Evolutionary conservation across 208 protist species (phyloP), one percentile per base, ranked within the genome.

Genomic region (Crithidia mellificae): DNA sequence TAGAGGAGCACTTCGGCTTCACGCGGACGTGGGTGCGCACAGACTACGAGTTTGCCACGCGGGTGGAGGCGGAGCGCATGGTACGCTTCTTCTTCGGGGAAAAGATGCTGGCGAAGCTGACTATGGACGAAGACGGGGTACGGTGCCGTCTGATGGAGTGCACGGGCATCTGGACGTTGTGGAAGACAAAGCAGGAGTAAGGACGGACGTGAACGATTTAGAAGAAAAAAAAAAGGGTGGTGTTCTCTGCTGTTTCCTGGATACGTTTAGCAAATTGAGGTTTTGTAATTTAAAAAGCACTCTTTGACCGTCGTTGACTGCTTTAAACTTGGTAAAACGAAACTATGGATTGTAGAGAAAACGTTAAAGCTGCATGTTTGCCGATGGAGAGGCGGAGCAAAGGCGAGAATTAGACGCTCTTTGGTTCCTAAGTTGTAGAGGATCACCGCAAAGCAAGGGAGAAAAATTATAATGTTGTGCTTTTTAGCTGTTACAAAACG

Each of bases 1-100:
- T 95, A 43, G 85, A 93, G 53, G 61, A 77, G 29, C 34, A 69
- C 12, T 78, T 83, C 29, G 85, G 83, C 3, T 93, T 95, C 51
- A 68, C 63, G 56, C 63, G 77, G 44, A 77, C 56, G 2, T 92
- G 86, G 90, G 76, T 93, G 49, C 87, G 87, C 47, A 93, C 85
- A 12, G 90, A 95, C 66, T 95, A 95, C 67, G 78, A 72, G 17
- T 95, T 95, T 74, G 38, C 51, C 14, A 76, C 62, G 24, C 22
- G 49, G 6, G 77, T 64, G 36, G 87, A 93, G 24, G 90, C 85
- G 0, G 78, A 74, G 50, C 49, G 52, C 29, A 73, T 90, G 65
- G 85, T 81, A 29, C 87, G 77, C 24, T 95, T 95, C 65, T 95
- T 95, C 70, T 95, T 93, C 74, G 90, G 87, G 1, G 68, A 44